These are phyloP conservation scores for Castanospermum australe DNA, from an alignment of 306 rosid species.

Conservation along the genomic window DNA sequence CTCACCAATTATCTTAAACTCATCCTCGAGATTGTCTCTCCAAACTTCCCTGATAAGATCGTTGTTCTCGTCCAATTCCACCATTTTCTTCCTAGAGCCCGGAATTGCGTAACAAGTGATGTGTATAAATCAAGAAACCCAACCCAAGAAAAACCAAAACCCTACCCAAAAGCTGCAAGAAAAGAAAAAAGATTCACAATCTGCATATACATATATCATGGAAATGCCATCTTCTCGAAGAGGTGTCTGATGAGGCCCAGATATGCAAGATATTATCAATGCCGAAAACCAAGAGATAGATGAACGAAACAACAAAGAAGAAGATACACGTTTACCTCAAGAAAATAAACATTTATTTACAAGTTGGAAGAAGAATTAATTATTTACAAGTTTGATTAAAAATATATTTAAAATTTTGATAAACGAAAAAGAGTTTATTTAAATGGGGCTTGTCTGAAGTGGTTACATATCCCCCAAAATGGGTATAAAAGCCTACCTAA, in stretches of 20 bases:
- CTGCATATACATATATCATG: no score
- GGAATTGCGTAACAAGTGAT: background rate
- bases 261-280: slow-evolving; percentile 11
- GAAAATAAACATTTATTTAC: no score
- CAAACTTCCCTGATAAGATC: slow-evolving; percentile 45
- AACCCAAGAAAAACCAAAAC: slow-evolving; percentile 16
- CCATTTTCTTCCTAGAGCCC: slow-evolving; percentile 33
- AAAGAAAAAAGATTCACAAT: background rate
- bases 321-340: background rate
- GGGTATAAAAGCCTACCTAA: no score
- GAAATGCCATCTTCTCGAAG: background rate
- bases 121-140: slow-evolving; percentile 8
- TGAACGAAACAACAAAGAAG: background rate
- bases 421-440: no score
- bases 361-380: no score
- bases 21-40: slow-evolving; percentile 37
- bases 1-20: slow-evolving; percentile 26
- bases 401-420: no score
- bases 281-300: background rate
- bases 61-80: slow-evolving; percentile 11
- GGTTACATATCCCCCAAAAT: no score
- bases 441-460: no score
- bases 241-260: background rate
- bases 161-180: slow-evolving; percentile 28
- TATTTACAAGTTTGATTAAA: no score